These are phyloP conservation scores for Kodamaea kaohsiungensis DNA, from an alignment of 805 yeast species.

Conservation along the genomic window DNA sequence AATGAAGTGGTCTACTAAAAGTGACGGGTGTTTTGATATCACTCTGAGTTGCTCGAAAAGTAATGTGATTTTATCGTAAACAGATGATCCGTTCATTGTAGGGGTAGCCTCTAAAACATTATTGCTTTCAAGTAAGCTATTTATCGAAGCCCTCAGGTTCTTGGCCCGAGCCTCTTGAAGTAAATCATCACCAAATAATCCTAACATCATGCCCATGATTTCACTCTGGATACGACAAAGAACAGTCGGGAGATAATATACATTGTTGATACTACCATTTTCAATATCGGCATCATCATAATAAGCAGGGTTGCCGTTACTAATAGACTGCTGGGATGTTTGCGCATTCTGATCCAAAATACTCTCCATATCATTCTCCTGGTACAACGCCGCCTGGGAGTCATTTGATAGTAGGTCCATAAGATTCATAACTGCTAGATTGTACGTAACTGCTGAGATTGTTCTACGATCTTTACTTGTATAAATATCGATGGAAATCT, in stretches of 20 bases:
- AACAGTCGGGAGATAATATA: constrained; percentile 37
- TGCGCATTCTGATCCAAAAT: constrained; percentile 8
- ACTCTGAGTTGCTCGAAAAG: constrained; percentile 48
- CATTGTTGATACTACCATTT: constrained; percentile 16
- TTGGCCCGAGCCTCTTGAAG: constrained; percentile 22
- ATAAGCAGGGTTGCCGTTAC: constrained; percentile 2
- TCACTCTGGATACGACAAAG: constrained; percentile 37
- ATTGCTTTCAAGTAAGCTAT: constrained; percentile 30
- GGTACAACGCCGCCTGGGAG: constrained; percentile 21
- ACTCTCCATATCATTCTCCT: constrained; percentile 11
- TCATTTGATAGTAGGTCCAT: constrained; percentile 41
- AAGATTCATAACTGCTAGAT: constrained; percentile 31
- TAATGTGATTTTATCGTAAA: constrained; percentile 39
- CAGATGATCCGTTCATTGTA: not conserved
- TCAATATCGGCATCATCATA: constrained; percentile 16
- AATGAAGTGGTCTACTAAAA: constrained; percentile 74
- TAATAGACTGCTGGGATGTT: not conserved
- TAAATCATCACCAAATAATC: constrained; percentile 29
- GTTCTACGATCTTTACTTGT: not conserved
- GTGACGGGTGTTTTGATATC: constrained; percentile 65
- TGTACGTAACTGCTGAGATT: not conserved
- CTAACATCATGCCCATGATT: constrained; percentile 32
- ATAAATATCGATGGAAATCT: not conserved
- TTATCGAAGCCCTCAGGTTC: constrained; percentile 35
- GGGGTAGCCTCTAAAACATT: not conserved